phyloP scores from a whole-genome alignment of 2,329 filamentous ascomycete genomes.

The Phyllosticta citriasiana region DNA sequence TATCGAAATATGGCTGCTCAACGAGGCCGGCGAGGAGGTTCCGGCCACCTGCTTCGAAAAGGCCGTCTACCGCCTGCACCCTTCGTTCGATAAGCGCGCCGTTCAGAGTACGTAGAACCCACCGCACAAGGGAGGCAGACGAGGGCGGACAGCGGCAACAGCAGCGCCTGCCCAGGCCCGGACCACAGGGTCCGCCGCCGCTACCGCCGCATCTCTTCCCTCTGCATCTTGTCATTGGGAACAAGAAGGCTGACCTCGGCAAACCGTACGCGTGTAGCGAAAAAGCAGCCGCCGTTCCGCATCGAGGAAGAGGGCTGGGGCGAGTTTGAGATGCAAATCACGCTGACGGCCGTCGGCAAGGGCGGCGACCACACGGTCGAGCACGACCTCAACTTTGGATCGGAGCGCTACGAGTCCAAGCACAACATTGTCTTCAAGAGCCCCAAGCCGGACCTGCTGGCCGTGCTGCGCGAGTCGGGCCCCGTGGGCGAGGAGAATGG shows the following conservation, averaged over 20 bases:
- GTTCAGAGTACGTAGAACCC: conserved; percentile 60
- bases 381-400: conserved; percentile 88
- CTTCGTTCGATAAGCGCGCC: conserved; percentile 72
- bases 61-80: conserved; percentile 85
- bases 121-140: background rate
- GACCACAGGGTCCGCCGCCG: too few relatives aligned
- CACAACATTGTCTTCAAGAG: conserved; percentile 84
- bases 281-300: conserved; percentile 76
- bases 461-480: conserved; percentile 71
- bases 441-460: conserved; percentile 75
- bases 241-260: background rate
- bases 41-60: conserved; percentile 82
- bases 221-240: too few relatives aligned
- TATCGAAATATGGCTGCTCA: conserved; percentile 73
- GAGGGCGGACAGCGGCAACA: background rate
- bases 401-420: conserved; percentile 69
- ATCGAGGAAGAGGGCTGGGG: conserved; percentile 96
- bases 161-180: too few relatives aligned
- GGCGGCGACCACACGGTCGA: conserved; percentile 65
- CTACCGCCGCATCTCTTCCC: too few relatives aligned
- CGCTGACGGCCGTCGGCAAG: conserved; percentile 76
- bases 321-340: conserved; percentile 91
- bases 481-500: conserved; percentile 55
- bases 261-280: conserved; percentile 41
- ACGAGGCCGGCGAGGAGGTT: conserved; percentile 76